Evolutionary conservation across 139 green algal genomes (phyloP).

Genomic region (Ettlia oleoabundans): DNA sequence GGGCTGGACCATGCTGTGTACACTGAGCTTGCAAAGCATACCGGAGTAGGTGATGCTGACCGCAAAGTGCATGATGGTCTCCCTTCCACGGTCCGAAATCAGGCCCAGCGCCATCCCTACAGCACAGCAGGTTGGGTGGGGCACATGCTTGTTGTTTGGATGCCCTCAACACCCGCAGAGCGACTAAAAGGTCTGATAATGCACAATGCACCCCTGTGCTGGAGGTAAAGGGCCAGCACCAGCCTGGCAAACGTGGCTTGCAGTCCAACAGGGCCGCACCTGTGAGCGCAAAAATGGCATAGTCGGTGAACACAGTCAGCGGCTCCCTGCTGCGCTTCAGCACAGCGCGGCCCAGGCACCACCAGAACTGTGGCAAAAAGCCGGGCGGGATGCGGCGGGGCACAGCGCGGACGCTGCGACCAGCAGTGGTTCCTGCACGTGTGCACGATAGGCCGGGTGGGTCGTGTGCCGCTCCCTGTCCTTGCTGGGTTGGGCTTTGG

Average conservation of each 20-base stretch:
- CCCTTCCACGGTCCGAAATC: conserved; percentile 55
- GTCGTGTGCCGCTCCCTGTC: no score
- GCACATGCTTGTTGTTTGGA: no score
- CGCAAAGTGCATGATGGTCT: conserved; percentile 51
- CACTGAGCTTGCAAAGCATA: no score
- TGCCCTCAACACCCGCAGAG: no score
- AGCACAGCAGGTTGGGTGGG: neutral
- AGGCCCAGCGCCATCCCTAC: conserved; percentile 58
- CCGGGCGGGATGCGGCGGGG: conserved; percentile 33
- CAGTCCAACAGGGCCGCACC: conserved; percentile 25
- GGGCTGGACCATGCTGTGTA: no score
- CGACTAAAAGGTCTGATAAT: no score
- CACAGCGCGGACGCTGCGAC: neutral
- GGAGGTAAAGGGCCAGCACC: neutral
- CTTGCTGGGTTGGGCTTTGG: no score
- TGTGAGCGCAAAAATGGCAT: conserved; percentile 61
- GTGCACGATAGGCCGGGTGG: no score
- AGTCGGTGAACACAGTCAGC: conserved; percentile 53
- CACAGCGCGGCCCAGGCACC: conserved; percentile 46
- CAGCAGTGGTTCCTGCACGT: no score
- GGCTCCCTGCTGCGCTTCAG: conserved; percentile 49
- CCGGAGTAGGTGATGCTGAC: conserved; percentile 53
- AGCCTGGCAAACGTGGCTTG: neutral
- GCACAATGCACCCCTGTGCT: no score
- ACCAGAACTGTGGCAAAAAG: conserved; percentile 57